Evolutionary conservation across 106 monocot genomes (phyloP), one percentile per base, ranked within the genome.

Genomic region (Dioscorea zingiberensis): DNA sequence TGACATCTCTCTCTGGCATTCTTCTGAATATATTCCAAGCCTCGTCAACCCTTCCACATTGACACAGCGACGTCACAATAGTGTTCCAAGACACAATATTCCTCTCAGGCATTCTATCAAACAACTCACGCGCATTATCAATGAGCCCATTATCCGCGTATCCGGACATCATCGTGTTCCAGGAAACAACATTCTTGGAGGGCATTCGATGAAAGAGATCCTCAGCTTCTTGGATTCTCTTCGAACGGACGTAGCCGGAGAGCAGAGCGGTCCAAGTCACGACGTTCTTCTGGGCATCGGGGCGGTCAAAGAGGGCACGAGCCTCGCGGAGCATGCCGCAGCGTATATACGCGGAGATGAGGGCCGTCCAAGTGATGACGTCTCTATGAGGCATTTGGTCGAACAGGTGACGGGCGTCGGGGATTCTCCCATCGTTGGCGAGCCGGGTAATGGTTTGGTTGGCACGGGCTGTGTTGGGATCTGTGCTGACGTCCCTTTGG

Each of bases 191-290:
- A 47, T 88, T 88, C 69, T 78, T 84, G 18, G 71, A 75, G 3
- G 92, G 92, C 73, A 84, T 87, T 17, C 3, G 55, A 3, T 51
- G 10, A 14, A 92, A 92, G 19, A 92, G 61, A 0, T 62, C 19
- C 51, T 76, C 72, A 22, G 92, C 92, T 21, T 77, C 74, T 13
- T 60, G 66, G 26, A 92, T 45, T 0, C 30, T 58, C 21, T 68
- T 61, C 4, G 61, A 64, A 1, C 80, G 72, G 0, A 69, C 54
- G 57, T 84, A 81, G 21, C 87, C 91, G 1, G 75, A 73, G 66
- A 92, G 71, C 68, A 92, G 66, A 7, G 91, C 81, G 19, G 87
- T 92, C 80, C 84, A 92, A 4, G 87, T 87, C 30, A 87, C 71
- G 25, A 87, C 81, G 49, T 92, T 77, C 65, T 75, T 76, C 57